Conservation (phyloP, 306 rosid species). For the Cucumis melo region DNA sequence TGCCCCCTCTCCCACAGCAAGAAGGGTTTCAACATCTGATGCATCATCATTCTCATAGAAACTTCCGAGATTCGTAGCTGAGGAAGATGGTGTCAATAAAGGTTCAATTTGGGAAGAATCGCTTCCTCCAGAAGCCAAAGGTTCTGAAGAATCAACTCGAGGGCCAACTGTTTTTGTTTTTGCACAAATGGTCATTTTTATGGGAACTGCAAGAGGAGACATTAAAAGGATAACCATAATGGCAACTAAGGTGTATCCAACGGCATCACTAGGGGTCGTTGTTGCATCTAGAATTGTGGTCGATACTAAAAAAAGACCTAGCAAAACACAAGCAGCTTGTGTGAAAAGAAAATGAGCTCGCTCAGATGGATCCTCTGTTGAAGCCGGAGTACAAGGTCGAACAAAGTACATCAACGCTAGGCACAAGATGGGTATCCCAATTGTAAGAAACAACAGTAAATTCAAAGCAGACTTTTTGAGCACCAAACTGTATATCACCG, state of each 20-base stretch:
- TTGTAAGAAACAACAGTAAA: constrained; percentile 49
- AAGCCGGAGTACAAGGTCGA: constrained; percentile 67
- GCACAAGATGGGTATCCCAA: constrained; percentile 45
- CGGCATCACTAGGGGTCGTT: constrained; percentile 27
- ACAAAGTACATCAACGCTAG: constrained; percentile 59
- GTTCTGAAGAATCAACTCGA: constrained; percentile 26
- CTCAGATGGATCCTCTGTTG: constrained; percentile 72
- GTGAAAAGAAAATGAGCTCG: constrained; percentile 51
- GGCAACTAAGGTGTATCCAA: constrained; percentile 41
- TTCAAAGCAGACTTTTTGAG: constrained; percentile 37
- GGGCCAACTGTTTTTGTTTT: constrained; percentile 12
- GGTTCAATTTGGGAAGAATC: constrained; percentile 29
- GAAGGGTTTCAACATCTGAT: constrained; percentile 57
- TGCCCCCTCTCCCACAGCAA: constrained; percentile 84
- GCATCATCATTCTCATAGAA: constrained; percentile 40
- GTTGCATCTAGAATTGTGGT: constrained; percentile 25
- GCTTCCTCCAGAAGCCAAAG: constrained; percentile 21
- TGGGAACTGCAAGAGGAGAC: constrained; percentile 62
- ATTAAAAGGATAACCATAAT: constrained; percentile 49
- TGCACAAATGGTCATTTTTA: constrained; percentile 57
- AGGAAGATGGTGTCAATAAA: constrained; percentile 49
- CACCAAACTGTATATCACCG: constrained; percentile 42
- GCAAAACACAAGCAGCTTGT: constrained; percentile 58
- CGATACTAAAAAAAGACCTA: constrained; percentile 48
- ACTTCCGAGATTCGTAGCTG: constrained; percentile 34